phyloP scores from a whole-genome alignment of 148 eudicot species.

The Nepenthes gracilis region DNA sequence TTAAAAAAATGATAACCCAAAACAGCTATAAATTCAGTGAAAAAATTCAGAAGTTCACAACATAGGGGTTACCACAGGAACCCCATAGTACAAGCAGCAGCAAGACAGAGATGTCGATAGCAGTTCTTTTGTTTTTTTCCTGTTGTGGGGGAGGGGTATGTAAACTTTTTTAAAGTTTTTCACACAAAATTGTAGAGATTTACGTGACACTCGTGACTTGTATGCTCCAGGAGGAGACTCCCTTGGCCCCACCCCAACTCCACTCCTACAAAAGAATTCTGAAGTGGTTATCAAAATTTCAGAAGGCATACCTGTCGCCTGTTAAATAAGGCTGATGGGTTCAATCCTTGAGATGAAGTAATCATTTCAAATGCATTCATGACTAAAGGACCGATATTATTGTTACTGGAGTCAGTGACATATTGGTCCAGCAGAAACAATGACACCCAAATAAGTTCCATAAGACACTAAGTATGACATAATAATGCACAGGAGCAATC shows the following conservation, averaged over 20 bases:
- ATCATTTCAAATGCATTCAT: conserved; percentile 99
- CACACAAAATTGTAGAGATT: too few relatives aligned
- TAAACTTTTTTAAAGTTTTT: too few relatives aligned
- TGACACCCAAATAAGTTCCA: not conserved
- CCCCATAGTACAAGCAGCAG: too few relatives aligned
- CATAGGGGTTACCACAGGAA: too few relatives aligned
- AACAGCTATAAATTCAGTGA: too few relatives aligned
- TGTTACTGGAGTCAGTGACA: conserved; percentile 52
- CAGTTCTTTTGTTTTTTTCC: too few relatives aligned
- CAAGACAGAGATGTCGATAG: too few relatives aligned
- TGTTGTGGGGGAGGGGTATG: too few relatives aligned
- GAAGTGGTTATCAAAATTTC: not conserved
- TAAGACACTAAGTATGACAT: not conserved
- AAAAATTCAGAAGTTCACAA: too few relatives aligned
- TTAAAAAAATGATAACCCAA: too few relatives aligned
- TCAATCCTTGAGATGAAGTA: conserved; percentile 89
- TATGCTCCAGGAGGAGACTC: not conserved
- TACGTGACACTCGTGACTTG: too few relatives aligned
- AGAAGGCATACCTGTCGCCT: conserved; percentile 64
- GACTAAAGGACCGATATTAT: conserved; percentile 52
- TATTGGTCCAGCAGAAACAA: conserved; percentile 51
- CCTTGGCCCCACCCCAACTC: not conserved
- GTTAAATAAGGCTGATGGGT: conserved; percentile 91
- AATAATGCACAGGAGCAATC: not conserved
- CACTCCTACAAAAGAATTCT: not conserved